Percentiles rank a stretch among this genome's conserved stretches.
Evolutionary conservation across 2,329 filamentous ascomycete species (phyloP).

Genomic region (Rutstroemia sp.): DNA sequence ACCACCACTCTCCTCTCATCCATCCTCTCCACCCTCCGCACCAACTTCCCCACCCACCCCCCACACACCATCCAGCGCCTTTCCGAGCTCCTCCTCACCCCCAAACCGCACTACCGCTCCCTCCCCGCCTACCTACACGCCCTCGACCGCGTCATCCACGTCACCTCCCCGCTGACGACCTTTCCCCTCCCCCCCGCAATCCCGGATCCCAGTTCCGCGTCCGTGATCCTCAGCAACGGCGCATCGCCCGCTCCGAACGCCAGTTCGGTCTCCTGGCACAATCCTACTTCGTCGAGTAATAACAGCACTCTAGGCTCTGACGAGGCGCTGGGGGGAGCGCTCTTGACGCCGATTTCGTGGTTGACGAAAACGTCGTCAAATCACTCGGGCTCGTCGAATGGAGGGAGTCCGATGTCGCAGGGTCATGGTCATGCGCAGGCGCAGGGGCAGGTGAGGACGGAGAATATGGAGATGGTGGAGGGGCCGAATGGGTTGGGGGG

Average conservation of each 20-base stretch:
- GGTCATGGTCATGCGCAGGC: constrained; percentile 34
- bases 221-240: constrained; percentile 52
- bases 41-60: constrained; percentile 64
- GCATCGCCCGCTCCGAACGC: constrained; percentile 29
- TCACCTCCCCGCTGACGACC: constrained; percentile 71
- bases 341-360: constrained; percentile 94
- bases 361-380: constrained; percentile 38
- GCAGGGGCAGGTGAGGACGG: constrained; percentile 53
- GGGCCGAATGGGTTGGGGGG: constrained; percentile 72
- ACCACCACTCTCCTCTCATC: constrained; percentile 54
- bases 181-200: constrained; percentile 75
- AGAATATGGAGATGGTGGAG: constrained; percentile 73
- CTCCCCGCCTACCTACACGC: constrained; percentile 83
- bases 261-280: constrained; percentile 40
- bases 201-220: constrained; percentile 47
- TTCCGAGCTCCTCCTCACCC: constrained; percentile 73
- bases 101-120: constrained; percentile 71
- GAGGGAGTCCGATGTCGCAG: constrained; percentile 13
- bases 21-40: constrained; percentile 53
- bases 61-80: constrained; percentile 92
- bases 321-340: constrained; percentile 80
- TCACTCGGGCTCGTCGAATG: neutral
- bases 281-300: constrained; percentile 33
- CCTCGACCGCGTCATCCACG: constrained; percentile 81
- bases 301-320: constrained; percentile 62